These are phyloP conservation scores for Tieghemostelium lacteum DNA, from an alignment of 78 protist species.

Conservation along the genomic window DNA sequence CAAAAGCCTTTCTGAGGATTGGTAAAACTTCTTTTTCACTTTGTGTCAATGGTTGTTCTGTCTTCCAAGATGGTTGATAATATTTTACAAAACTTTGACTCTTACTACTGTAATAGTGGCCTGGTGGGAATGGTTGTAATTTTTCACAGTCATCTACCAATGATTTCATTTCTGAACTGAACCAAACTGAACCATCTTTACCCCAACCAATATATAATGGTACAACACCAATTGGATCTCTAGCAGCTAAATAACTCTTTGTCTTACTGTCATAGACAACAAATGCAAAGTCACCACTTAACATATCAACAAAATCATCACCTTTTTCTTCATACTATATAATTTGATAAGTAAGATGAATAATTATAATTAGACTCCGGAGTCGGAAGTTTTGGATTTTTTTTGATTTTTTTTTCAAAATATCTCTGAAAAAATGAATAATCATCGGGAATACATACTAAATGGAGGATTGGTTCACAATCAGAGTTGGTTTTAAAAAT, in stretches of 20 bases:
- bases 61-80: constrained; percentile 82
- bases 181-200: constrained; percentile 87
- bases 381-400: not conserved
- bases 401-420: not conserved
- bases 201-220: constrained; percentile 89
- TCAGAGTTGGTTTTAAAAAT: constrained; percentile 85
- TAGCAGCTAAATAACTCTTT: constrained; percentile 82
- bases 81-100: constrained; percentile 72
- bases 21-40: constrained; percentile 41
- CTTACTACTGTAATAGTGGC: constrained; percentile 77
- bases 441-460: constrained; percentile 21
- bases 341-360: not conserved
- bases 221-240: constrained; percentile 95
- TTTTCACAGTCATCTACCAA: constrained; percentile 86
- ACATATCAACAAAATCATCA: constrained; percentile 51
- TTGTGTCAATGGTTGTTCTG: constrained; percentile 33
- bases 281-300: constrained; percentile 92
- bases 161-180: constrained; percentile 91
- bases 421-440: too few species aligned
- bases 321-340: constrained; percentile 78
- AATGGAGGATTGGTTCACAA: constrained; percentile 91
- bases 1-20: constrained; percentile 76
- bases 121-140: constrained; percentile 90
- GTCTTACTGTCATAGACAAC: constrained; percentile 75
- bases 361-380: too few species aligned